A percentile compares a stretch with the other conserved stretches of the same genome.
phyloP scores from a whole-genome alignment of 352 stramenopile genomes.

The Nannochloropsis limnetica region DNA sequence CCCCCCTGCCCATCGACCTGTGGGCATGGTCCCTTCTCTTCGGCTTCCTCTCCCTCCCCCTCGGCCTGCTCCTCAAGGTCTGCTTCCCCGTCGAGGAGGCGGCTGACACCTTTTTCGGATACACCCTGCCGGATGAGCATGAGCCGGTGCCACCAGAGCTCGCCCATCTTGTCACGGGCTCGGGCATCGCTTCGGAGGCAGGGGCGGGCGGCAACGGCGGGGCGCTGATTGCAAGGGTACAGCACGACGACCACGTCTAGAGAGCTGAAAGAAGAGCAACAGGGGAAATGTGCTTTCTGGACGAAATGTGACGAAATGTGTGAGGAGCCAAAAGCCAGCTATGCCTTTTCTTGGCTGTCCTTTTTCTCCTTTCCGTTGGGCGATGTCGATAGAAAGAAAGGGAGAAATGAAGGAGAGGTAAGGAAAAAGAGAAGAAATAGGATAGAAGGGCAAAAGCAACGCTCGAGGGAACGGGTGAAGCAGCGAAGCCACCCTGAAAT shows the following conservation, averaged over 20 bases:
- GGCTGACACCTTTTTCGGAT: conserved; percentile 10
- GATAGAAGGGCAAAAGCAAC: not conserved
- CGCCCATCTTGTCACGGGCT: not conserved
- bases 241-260: not conserved
- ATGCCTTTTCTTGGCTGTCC: not conserved
- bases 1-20: conserved; percentile 7
- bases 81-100: not conserved
- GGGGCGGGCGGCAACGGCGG: not conserved
- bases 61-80: conserved; percentile 20
- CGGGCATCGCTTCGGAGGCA: not conserved
- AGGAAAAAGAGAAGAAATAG: not conserved
- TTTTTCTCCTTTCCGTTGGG: not conserved
- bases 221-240: not conserved
- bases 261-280: not conserved
- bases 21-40: conserved; percentile 30
- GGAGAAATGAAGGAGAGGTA: not conserved
- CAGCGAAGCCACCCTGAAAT: not conserved
- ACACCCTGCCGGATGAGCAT: not conserved
- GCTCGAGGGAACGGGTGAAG: not conserved
- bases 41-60: conserved; percentile 27
- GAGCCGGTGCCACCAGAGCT: not conserved
- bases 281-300: not conserved
- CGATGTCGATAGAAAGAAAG: not conserved
- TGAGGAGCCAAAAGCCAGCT: no score
- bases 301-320: no score